Conservation (phyloP, 176 grass and related monocot genomes). For the Oryza brachyantha region DNA sequence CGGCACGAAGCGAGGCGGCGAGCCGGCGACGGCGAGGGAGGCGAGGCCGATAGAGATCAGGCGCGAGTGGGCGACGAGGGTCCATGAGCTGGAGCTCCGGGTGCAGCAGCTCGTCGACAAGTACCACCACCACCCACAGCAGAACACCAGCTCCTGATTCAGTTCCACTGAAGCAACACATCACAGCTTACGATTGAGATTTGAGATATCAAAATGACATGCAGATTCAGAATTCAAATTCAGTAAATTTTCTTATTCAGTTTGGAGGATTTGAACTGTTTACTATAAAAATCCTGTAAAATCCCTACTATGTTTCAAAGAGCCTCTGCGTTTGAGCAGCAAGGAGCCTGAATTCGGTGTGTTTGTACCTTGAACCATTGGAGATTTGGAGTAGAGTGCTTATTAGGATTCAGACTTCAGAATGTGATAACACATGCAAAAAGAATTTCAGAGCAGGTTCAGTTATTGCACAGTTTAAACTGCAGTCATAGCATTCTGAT, state of each 20-base stretch:
- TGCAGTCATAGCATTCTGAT: no score
- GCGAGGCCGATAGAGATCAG: slow-evolving; percentile 46
- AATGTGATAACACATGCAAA: background rate
- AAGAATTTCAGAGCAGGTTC: background rate
- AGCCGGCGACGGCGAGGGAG: background rate
- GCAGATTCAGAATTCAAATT: no score
- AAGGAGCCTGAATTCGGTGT: background rate
- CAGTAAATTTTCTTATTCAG: no score
- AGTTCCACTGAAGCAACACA: background rate
- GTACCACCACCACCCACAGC: slow-evolving; percentile 11
- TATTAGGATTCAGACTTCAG: background rate
- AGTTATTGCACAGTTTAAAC: background rate
- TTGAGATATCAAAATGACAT: no score
- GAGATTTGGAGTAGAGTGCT: background rate
- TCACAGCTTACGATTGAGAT: background rate
- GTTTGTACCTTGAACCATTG: background rate
- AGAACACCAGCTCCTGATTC: background rate
- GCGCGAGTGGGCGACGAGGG: slow-evolving; percentile 43
- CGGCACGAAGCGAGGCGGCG: background rate
- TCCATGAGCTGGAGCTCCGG: slow-evolving; percentile 45
- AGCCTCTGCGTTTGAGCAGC: no score
- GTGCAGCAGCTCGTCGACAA: slow-evolving; percentile 35
- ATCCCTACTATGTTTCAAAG: no score
- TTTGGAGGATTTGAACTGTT: background rate
- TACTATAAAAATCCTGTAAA: no score